Evolutionary conservation across 1,284 basidiomycete genomes (phyloP).

Genomic region (Heterobasidion irregulare): DNA sequence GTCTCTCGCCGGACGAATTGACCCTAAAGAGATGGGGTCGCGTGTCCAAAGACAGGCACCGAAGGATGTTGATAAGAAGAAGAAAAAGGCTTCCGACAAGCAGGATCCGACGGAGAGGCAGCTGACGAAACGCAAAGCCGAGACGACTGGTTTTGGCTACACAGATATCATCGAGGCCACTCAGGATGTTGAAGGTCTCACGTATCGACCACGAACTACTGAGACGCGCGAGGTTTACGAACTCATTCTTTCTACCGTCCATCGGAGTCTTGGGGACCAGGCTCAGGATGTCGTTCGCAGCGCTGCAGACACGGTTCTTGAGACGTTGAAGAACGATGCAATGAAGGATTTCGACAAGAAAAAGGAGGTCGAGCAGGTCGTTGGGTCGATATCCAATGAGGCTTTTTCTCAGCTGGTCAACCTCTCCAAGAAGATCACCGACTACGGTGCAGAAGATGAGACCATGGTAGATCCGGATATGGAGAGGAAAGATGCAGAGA

Average conservation of each 20-base stretch:
- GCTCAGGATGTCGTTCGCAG: conserved; percentile 93
- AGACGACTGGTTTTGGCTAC: conserved; percentile 64
- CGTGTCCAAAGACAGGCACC: conserved; percentile 78
- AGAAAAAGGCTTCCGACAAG: conserved; percentile 65
- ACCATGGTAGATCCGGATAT: conserved; percentile 63
- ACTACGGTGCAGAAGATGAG: conserved; percentile 89
- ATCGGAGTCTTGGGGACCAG: conserved; percentile 85
- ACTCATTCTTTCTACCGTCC: conserved; percentile 81
- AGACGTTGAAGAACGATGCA: conserved; percentile 84
- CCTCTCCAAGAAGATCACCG: conserved; percentile 93
- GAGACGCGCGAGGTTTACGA: conserved; percentile 96
- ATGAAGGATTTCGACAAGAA: conserved; percentile 98
- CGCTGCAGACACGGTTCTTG: conserved; percentile 87
- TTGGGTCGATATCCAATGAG: conserved; percentile 68
- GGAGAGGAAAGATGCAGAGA: conserved; percentile 74
- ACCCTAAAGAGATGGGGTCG: conserved; percentile 91
- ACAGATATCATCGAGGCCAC: conserved; percentile 91
- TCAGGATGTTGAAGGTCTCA: conserved; percentile 86
- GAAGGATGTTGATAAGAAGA: conserved; percentile 95
- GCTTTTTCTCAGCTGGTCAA: conserved; percentile 81
- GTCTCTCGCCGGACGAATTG: conserved; percentile 86
- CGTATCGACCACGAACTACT: conserved; percentile 86
- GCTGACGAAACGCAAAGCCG: conserved; percentile 43
- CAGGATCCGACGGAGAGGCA: conserved; percentile 51
- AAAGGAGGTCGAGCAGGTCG: conserved; percentile 82